These are phyloP conservation scores for Aspergillus pseudoterreus DNA, from an alignment of 2,329 filamentous ascomycete species.

Conservation along the genomic window DNA sequence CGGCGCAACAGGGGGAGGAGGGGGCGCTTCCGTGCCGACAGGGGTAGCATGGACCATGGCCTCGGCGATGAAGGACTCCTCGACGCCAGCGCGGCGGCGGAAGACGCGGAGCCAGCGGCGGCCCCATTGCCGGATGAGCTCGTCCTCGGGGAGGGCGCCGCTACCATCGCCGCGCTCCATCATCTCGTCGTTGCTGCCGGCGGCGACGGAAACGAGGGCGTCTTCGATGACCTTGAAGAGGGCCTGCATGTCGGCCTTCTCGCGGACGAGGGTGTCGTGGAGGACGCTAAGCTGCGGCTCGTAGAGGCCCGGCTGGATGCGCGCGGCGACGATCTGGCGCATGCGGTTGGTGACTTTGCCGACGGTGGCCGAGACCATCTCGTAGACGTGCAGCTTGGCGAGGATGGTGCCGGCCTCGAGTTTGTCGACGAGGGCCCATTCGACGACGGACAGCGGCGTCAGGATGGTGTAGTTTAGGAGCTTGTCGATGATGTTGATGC, in stretches of 20 bases:
- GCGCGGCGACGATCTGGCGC: slow-evolving; percentile 69
- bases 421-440: slow-evolving; percentile 77
- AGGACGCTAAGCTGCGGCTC: slow-evolving; percentile 55
- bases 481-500: slow-evolving; percentile 91
- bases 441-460: slow-evolving; percentile 76
- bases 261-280: slow-evolving; percentile 64
- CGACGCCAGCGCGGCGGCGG: slow-evolving; percentile 73
- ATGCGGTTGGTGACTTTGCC: slow-evolving; percentile 85
- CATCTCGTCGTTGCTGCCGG: slow-evolving; percentile 68
- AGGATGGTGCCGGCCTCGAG: slow-evolving; percentile 64
- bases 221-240: slow-evolving; percentile 82
- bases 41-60: slow-evolving; percentile 48
- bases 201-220: slow-evolving; percentile 67
- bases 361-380: slow-evolving; percentile 85
- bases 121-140: slow-evolving; percentile 74
- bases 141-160: slow-evolving; percentile 51
- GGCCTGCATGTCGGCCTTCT: slow-evolving; percentile 70
- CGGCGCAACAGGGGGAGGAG: slow-evolving; percentile 11
- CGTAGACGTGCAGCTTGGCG: slow-evolving; percentile 73
- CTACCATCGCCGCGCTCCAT: slow-evolving; percentile 63
- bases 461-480: slow-evolving; percentile 96
- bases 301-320: slow-evolving; percentile 54
- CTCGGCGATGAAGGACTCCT: slow-evolving; percentile 68
- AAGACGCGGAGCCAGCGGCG: slow-evolving; percentile 84
- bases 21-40: slow-evolving; percentile 33